A percentile compares a stretch with the other conserved stretches of the same genome.
phyloP scores from a whole-genome alignment of 192 early-diverging fungal species.

The Backusella australiensis region DNA sequence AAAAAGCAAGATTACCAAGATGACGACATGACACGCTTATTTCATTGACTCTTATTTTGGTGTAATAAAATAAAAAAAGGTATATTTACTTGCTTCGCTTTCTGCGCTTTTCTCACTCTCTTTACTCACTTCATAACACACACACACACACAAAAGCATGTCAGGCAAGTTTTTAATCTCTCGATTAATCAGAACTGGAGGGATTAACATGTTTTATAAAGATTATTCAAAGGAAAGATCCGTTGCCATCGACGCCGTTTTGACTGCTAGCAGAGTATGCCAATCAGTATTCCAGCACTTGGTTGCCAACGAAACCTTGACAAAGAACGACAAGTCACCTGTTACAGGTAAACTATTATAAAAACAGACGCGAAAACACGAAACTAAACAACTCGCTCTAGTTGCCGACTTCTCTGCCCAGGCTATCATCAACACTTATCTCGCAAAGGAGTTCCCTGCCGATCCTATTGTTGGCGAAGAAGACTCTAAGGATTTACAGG shows the following conservation, averaged over 20 bases:
- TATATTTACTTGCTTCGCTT: neutral
- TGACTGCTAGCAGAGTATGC: constrained; percentile 85
- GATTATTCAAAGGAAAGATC: constrained; percentile 56
- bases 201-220: constrained; percentile 6
- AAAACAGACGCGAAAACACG: neutral
- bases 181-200: neutral
- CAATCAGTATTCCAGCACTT: constrained; percentile 84
- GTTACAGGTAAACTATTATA: constrained; percentile 70
- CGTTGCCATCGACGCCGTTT: constrained; percentile 89
- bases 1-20: neutral
- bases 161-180: constrained; percentile 6
- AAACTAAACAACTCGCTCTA: constrained; percentile 6
- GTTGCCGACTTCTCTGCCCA: constrained; percentile 97
- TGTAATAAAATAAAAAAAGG: neutral
- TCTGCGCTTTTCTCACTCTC: neutral
- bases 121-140: neutral
- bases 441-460: constrained; percentile 74
- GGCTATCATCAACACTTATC: constrained; percentile 86
- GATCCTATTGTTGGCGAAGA: constrained; percentile 97
- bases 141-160: neutral
- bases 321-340: constrained; percentile 93
- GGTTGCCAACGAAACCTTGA: constrained; percentile 78
- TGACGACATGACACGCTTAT: neutral
- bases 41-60: neutral
- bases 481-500: constrained; percentile 82